Evolutionary conservation across 345 rosid genomes (phyloP).

Genomic region (Gossypium mustelinum): DNA sequence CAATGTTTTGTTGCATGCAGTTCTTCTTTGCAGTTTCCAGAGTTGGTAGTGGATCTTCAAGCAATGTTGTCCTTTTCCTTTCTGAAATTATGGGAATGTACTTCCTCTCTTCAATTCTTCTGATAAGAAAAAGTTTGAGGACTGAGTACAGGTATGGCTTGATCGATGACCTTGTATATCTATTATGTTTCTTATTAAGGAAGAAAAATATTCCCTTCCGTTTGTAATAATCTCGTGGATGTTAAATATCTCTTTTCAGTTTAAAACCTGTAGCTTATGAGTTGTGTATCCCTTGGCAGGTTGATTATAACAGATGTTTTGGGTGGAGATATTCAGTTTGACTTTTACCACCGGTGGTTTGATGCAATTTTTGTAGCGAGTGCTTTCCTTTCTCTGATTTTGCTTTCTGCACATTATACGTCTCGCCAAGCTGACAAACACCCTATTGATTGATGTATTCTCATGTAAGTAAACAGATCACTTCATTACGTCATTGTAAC

Average conservation of each 20-base stretch:
- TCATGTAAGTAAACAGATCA: slow-evolving; percentile 24
- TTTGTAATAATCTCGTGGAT: not conserved
- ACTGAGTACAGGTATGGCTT: slow-evolving; percentile 74
- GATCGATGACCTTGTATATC: not conserved
- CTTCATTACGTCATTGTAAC: not conserved
- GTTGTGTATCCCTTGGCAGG: slow-evolving; percentile 45
- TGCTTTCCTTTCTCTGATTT: slow-evolving; percentile 86
- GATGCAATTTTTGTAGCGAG: slow-evolving; percentile 96
- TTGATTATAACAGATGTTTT: slow-evolving; percentile 85
- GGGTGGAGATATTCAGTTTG: slow-evolving; percentile 98
- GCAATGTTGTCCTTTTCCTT: slow-evolving; percentile 90
- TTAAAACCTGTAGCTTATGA: not conserved
- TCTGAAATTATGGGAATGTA: slow-evolving; percentile 99
- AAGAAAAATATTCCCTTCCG: not conserved
- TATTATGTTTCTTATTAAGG: not conserved
- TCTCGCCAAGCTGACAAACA: slow-evolving; percentile 97
- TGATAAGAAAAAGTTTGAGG: slow-evolving; percentile 94
- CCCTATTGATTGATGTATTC: slow-evolving; percentile 57
- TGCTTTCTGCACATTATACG: slow-evolving; percentile 90
- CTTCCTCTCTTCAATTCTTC: slow-evolving; percentile 85
- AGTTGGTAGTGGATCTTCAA: slow-evolving; percentile 98
- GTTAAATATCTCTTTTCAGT: not conserved
- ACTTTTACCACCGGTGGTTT: slow-evolving; percentile 95
- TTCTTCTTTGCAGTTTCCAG: slow-evolving; percentile 98
- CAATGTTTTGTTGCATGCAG: slow-evolving; percentile 42